These are phyloP conservation scores for Agastache rugosa DNA, from an alignment of 257 asterid genomes.

Conservation along the genomic window DNA sequence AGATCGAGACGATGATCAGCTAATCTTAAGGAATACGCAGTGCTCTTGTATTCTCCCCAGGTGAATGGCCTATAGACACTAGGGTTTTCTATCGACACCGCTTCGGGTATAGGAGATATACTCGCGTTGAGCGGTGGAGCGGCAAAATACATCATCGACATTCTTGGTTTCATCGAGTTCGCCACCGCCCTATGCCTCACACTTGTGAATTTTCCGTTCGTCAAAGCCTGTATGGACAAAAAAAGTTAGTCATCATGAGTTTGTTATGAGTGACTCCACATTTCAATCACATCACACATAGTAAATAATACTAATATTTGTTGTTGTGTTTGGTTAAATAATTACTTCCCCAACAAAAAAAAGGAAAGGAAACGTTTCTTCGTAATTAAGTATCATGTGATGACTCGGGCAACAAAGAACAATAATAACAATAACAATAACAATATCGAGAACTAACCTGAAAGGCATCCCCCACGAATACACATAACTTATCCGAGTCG, in stretches of 20 bases:
- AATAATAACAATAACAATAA: neutral
- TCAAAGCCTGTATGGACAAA: constrained; percentile 48
- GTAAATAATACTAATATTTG: too few species aligned
- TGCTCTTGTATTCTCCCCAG: constrained; percentile 69
- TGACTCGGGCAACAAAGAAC: too few species aligned
- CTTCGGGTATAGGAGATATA: constrained; percentile 46
- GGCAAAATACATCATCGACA: constrained; percentile 76
- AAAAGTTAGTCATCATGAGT: neutral
- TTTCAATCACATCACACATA: neutral
- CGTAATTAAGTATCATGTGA: too few species aligned
- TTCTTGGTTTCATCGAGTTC: constrained; percentile 49
- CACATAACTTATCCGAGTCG: constrained; percentile 57
- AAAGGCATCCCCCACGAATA: constrained; percentile 73
- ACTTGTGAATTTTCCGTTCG: constrained; percentile 69
- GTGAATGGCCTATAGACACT: constrained; percentile 60
- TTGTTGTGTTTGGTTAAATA: too few species aligned
- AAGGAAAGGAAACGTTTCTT: too few species aligned
- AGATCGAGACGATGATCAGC: constrained; percentile 65
- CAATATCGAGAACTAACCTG: constrained; percentile 10
- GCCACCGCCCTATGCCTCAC: constrained; percentile 73
- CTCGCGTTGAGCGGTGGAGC: constrained; percentile 60
- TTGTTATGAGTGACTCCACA: too few species aligned
- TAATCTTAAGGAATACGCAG: constrained; percentile 54
- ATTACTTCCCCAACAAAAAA: too few species aligned
- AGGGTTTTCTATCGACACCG: constrained; percentile 28